Evolutionary conservation across 148 eudicot genomes (phyloP).

Genomic region (Vaccinium corymbosum): DNA sequence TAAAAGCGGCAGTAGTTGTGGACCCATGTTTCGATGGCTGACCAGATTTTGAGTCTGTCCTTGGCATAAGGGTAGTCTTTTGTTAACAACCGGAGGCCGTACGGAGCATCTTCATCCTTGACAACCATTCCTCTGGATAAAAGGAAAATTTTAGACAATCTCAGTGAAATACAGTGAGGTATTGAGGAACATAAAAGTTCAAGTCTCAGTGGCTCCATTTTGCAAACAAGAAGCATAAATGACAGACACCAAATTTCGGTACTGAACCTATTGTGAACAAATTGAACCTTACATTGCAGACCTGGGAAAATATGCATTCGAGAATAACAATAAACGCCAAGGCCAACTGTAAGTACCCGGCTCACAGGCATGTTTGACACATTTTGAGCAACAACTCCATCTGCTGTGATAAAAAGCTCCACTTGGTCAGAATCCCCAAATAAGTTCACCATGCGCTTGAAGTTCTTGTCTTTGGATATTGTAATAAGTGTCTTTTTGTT

Average conservation of each 20-base stretch:
- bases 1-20: constrained; percentile 24
- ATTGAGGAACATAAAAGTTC: not conserved
- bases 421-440: constrained; percentile 52
- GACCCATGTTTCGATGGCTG: constrained; percentile 32
- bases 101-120: constrained; percentile 20
- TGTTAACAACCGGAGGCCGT: constrained; percentile 23
- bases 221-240: not conserved
- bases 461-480: constrained; percentile 66
- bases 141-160: not conserved
- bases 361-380: constrained; percentile 45
- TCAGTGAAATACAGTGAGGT: not conserved
- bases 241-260: not conserved
- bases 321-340: not conserved
- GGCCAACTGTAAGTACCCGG: constrained; percentile 37
- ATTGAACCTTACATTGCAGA: not conserved
- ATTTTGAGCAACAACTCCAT: constrained; percentile 40
- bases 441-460: constrained; percentile 71
- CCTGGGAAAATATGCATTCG: not conserved
- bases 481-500: constrained; percentile 67
- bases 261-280: constrained; percentile 9
- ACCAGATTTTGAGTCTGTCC: constrained; percentile 31
- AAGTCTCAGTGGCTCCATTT: not conserved
- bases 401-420: constrained; percentile 52
- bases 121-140: constrained; percentile 30
- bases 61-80: constrained; percentile 36